Evolutionary conservation across 2,329 filamentous ascomycete species (phyloP).

Genomic region (Xylariaceae sp.): DNA sequence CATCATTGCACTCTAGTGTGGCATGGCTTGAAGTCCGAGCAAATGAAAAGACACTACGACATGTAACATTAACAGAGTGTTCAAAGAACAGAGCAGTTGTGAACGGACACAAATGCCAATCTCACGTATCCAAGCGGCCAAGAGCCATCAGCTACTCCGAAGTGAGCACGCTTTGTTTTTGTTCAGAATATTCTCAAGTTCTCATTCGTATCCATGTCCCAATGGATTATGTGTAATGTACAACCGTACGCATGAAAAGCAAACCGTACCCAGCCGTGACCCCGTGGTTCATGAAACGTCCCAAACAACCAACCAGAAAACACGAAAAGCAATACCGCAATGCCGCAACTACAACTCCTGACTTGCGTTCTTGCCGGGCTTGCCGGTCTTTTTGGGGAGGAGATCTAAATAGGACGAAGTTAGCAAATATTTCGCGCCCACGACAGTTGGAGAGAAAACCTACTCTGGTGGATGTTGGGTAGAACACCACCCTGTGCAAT

Average conservation of each 20-base stretch:
- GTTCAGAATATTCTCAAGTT: conserved; percentile 38
- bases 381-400: conserved; percentile 97
- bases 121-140: no score
- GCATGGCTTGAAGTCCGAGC: no score
- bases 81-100: no score
- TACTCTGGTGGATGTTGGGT: conserved; percentile 96
- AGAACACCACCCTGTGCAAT: conserved; percentile 96
- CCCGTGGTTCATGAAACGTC: conserved; percentile 73
- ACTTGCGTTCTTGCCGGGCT: conserved; percentile 86
- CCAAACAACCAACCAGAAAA: conserved; percentile 59
- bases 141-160: no score
- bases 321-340: conserved; percentile 44
- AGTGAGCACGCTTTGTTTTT: conserved; percentile 24
- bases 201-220: conserved; percentile 62
- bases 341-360: conserved; percentile 77
- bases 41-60: no score
- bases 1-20: no score
- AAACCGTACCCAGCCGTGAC: conserved; percentile 72
- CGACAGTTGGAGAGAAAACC: conserved; percentile 33
- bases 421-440: conserved; percentile 4
- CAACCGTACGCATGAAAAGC: conserved; percentile 57
- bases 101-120: no score
- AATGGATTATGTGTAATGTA: conserved; percentile 63
- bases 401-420: conserved; percentile 59
- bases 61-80: no score